Percentiles rank a stretch among this genome's conserved stretches.
Evolutionary conservation across 1,139 yeast genomes (phyloP).

Genomic region (Arxiozyma heterogenica): DNA sequence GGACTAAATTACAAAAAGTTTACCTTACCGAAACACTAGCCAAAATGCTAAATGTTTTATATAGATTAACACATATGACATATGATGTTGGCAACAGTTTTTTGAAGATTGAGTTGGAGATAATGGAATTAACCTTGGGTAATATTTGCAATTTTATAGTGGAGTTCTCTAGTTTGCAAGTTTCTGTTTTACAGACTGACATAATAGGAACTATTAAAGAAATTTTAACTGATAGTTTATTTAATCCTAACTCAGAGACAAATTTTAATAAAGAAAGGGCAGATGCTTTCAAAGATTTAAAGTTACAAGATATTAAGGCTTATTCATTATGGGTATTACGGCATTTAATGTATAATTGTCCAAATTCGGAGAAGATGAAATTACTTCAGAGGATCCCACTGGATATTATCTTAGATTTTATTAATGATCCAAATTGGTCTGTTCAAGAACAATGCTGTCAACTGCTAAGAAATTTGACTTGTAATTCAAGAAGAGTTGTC

Average conservation of each 20-base stretch:
- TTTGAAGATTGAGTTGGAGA: slow-evolving; percentile 30
- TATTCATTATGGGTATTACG: slow-evolving; percentile 50
- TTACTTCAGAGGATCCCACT: slow-evolving; percentile 43
- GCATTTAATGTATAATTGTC: slow-evolving; percentile 44
- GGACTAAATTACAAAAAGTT: slow-evolving; percentile 58
- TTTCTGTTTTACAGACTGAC: slow-evolving; percentile 47
- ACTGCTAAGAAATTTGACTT: slow-evolving; percentile 64
- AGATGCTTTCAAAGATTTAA: slow-evolving; percentile 7
- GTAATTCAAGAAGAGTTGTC: slow-evolving; percentile 51
- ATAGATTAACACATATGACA: slow-evolving; percentile 22
- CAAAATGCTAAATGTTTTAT: slow-evolving; percentile 32
- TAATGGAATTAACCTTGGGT: slow-evolving; percentile 53
- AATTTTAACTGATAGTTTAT: slow-evolving; percentile 29
- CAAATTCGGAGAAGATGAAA: slow-evolving; percentile 30
- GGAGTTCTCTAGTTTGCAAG: slow-evolving; percentile 69
- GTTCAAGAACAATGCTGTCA: slow-evolving; percentile 63
- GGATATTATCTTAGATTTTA: slow-evolving; percentile 41
- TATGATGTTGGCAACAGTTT: slow-evolving; percentile 21
- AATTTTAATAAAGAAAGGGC: slow-evolving; percentile 8
- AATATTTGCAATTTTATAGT: slow-evolving; percentile 67
- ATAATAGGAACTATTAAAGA: slow-evolving; percentile 42
- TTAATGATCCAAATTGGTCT: slow-evolving; percentile 41
- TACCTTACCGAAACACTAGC: slow-evolving; percentile 44
- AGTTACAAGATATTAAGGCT: slow-evolving; percentile 33
- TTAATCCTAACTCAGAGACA: slow-evolving; percentile 12